A percentile compares a stretch with the other conserved stretches of the same genome.
Conservation (phyloP, 805 yeast genomes). For the Naumovozyma baii region DNA sequence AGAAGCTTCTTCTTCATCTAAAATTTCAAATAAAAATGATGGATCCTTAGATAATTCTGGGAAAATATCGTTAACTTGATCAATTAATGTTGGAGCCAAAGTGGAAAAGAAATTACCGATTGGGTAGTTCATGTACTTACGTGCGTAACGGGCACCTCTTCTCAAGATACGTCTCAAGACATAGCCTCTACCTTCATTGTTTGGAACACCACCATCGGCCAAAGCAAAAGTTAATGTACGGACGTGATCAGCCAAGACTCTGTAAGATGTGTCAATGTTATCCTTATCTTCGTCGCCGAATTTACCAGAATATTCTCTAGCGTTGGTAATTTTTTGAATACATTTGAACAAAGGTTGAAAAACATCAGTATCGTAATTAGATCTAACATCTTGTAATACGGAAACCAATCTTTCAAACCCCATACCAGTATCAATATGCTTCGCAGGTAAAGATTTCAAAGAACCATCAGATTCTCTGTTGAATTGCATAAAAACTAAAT, state of each 20-base stretch:
- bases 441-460: conserved; percentile 76
- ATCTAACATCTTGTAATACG: conserved; percentile 77
- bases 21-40: conserved; percentile 72
- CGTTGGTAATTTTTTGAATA: conserved; percentile 90
- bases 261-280: conserved; percentile 95
- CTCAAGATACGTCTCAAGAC: conserved; percentile 93
- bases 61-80: conserved; percentile 77
- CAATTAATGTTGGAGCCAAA: conserved; percentile 86
- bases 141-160: conserved; percentile 94
- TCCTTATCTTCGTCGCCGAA: conserved; percentile 89
- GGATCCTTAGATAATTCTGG: conserved; percentile 78
- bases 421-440: conserved; percentile 97
- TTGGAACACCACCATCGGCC: conserved; percentile 98
- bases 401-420: conserved; percentile 97
- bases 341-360: conserved; percentile 78
- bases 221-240: conserved; percentile 93
- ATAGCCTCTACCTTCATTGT: conserved; percentile 98
- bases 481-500: conserved; percentile 91
- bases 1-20: conserved; percentile 92
- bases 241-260: conserved; percentile 97
- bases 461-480: conserved; percentile 86
- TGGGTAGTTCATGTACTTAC: conserved; percentile 93
- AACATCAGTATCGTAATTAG: conserved; percentile 96
- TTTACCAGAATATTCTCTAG: conserved; percentile 81
- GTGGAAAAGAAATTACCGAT: conserved; percentile 89